Evolutionary conservation across 2,329 filamentous ascomycete genomes (phyloP).

Genomic region (Fusarium armeniacum): DNA sequence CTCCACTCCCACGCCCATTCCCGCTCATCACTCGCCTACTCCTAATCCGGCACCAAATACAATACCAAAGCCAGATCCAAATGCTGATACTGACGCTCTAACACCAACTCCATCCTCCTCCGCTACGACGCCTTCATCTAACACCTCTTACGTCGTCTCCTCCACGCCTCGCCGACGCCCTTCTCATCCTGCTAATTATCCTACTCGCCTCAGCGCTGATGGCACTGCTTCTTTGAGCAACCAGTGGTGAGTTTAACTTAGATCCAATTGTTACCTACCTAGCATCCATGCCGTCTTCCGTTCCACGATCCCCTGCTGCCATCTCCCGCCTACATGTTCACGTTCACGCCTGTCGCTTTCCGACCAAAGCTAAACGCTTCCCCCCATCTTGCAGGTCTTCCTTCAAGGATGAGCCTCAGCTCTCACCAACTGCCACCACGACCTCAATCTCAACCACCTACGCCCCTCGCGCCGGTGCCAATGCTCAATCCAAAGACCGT

Average conservation of each 20-base stretch:
- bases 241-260: conserved; percentile 47
- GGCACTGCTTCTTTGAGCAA: conserved; percentile 48
- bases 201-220: conserved; percentile 42
- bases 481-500: conserved; percentile 65
- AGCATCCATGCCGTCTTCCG: conserved; percentile 28
- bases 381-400: conserved; percentile 45
- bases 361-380: conserved; percentile 46
- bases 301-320: conserved; percentile 36
- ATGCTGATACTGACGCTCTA: conserved; percentile 22
- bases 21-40: conserved; percentile 49
- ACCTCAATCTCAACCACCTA: conserved; percentile 61
- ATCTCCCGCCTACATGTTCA: conserved; percentile 33
- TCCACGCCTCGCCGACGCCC: conserved; percentile 41
- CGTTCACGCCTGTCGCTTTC: conserved; percentile 31
- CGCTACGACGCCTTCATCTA: conserved; percentile 38
- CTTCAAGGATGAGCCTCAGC: conserved; percentile 59
- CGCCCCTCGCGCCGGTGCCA: conserved; percentile 58
- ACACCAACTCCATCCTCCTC: conserved; percentile 37
- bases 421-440: conserved; percentile 65
- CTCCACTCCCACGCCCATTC: conserved; percentile 55
- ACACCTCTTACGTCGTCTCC: conserved; percentile 28
- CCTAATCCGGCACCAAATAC: conserved; percentile 42
- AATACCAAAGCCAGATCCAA: conserved; percentile 16
- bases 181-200: conserved; percentile 18
- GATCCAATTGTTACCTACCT: conserved; percentile 4